Conservation (phyloP, 768 basidiomycete species). For the Lactarius deliciosus region DNA sequence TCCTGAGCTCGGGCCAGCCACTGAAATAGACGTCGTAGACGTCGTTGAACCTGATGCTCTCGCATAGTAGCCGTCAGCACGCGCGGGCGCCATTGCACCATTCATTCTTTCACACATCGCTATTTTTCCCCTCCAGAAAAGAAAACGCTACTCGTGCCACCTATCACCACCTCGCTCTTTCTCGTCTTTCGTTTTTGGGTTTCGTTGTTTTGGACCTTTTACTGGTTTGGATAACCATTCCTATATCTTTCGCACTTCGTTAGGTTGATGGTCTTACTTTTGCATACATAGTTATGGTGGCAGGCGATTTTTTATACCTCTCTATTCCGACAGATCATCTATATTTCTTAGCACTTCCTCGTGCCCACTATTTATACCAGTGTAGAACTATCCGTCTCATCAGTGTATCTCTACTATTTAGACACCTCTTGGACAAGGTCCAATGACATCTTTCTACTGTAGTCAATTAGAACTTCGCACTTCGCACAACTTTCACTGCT, state of each 20-base stretch:
- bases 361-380: not conserved
- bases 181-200: not conserved
- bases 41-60: not conserved
- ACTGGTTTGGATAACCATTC: slow-evolving; percentile 10
- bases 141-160: not conserved
- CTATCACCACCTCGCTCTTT: not conserved
- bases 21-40: not conserved
- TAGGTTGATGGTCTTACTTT: not conserved
- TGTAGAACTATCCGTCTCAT: not conserved
- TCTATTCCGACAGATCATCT: not conserved
- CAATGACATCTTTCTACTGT: not conserved
- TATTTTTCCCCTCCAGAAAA: not conserved
- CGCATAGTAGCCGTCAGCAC: not conserved
- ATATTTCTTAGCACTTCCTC: not conserved
- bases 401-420: slow-evolving; percentile 10
- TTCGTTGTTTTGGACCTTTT: slow-evolving; percentile 3
- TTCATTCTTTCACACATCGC: not conserved
- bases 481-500: not conserved
- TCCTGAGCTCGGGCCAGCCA: not conserved
- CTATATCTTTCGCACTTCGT: slow-evolving; percentile 1
- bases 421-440: not conserved
- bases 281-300: not conserved
- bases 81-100: not conserved
- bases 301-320: not conserved
- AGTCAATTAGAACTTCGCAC: not conserved